Evolutionary conservation across 495 filamentous ascomycete genomes (phyloP).

Genomic region (Tetracladium setigerum): DNA sequence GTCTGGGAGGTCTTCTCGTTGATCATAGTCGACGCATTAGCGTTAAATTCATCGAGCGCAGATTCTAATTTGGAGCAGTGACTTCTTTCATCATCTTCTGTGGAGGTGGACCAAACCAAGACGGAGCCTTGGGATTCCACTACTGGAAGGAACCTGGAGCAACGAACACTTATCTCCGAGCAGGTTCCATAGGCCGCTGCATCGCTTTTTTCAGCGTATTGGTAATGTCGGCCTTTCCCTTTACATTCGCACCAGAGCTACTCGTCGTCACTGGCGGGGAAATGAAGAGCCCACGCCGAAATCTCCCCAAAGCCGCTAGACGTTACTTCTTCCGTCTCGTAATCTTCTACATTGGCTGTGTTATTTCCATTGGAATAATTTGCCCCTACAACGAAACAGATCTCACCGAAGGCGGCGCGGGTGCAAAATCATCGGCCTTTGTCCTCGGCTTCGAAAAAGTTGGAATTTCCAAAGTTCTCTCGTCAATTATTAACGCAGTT

Average conservation of each 20-base stretch:
- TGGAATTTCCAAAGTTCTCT: slow-evolving; percentile 37
- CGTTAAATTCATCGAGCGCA: not conserved
- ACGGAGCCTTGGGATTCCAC: slow-evolving; percentile 61
- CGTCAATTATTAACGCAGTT: slow-evolving; percentile 41
- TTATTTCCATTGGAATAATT: slow-evolving; percentile 48
- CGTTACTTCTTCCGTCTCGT: slow-evolving; percentile 40
- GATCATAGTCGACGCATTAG: no score
- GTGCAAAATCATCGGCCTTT: slow-evolving; percentile 50
- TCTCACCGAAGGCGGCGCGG: slow-evolving; percentile 42
- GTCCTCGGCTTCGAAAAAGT: slow-evolving; percentile 50
- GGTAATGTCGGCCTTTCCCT: slow-evolving; percentile 45
- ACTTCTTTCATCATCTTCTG: slow-evolving; percentile 62
- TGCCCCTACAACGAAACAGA: slow-evolving; percentile 45
- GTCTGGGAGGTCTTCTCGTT: no score
- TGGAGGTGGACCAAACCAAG: slow-evolving; percentile 61
- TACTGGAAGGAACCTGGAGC: slow-evolving; percentile 71
- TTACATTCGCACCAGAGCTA: slow-evolving; percentile 48
- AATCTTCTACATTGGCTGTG: slow-evolving; percentile 49
- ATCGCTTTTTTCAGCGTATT: slow-evolving; percentile 30
- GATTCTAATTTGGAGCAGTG: slow-evolving; percentile 10
- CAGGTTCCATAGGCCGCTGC: slow-evolving; percentile 30
- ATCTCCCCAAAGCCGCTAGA: slow-evolving; percentile 43
- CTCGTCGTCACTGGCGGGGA: slow-evolving; percentile 44
- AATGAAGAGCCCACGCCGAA: slow-evolving; percentile 34
- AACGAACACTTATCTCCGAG: slow-evolving; percentile 25